Evolutionary conservation across 1,284 basidiomycete genomes (phyloP).

Genomic region (Erythrobasidium hasegawianum): DNA sequence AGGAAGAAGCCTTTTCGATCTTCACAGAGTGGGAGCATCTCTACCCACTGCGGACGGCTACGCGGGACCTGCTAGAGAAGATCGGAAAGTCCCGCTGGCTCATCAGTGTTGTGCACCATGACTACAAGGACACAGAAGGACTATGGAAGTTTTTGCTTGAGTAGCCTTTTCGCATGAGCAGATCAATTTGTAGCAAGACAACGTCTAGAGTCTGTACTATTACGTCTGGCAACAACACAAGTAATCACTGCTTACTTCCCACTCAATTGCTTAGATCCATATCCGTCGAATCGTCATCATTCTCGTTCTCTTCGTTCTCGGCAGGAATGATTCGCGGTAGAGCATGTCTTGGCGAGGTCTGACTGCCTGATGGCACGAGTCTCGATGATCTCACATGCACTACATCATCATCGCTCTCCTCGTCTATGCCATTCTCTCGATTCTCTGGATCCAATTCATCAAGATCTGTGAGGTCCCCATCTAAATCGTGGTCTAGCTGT

Average conservation of each 20-base stretch:
- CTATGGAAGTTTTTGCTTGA: slow-evolving; percentile 78
- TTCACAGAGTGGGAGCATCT: slow-evolving; percentile 93
- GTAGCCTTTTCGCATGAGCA: neutral
- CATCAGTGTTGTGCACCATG: slow-evolving; percentile 89
- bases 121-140: slow-evolving; percentile 76
- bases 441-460: slow-evolving; percentile 7
- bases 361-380: neutral
- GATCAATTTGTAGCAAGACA: neutral
- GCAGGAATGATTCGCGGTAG: slow-evolving; percentile 8
- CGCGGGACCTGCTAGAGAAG: slow-evolving; percentile 67
- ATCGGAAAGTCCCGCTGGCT: slow-evolving; percentile 79
- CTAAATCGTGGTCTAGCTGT: slow-evolving; percentile 3
- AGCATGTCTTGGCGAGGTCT: too few species aligned
- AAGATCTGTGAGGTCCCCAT: slow-evolving; percentile 28
- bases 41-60: slow-evolving; percentile 70
- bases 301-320: slow-evolving; percentile 24
- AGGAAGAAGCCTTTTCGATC: slow-evolving; percentile 96
- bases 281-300: slow-evolving; percentile 27
- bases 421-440: neutral
- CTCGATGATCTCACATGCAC: neutral
- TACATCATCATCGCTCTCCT: slow-evolving; percentile 7
- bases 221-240: neutral
- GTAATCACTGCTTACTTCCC: neutral
- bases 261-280: slow-evolving; percentile 25
- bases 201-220: neutral